These are phyloP conservation scores for thale cress (Arabidopsis thaliana) DNA, from an alignment of 345 rosid genomes.

Conservation along the genomic window TAIR10.1 NC_003074.8:16531001-16531500, in stretches of 20 bases:
- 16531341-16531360: slow-evolving; percentile 29
- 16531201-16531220: background rate
- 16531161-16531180: background rate
- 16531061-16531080: background rate
- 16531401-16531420: background rate
- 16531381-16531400: background rate
- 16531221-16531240: background rate
- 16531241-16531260: background rate
- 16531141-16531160: background rate
- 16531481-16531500: background rate
- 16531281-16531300: background rate
- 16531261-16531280: slow-evolving; percentile 14
- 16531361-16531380: background rate
- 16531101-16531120: background rate
- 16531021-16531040: background rate
- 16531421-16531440: background rate
- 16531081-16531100: background rate
- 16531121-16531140: background rate
- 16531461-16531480: too few relatives aligned
- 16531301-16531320: background rate
- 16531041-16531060: background rate
- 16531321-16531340: background rate
- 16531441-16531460: background rate
- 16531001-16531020: background rate
- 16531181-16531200: background rate